A percentile compares a stretch with the other conserved stretches of the same genome.
Conservation (phyloP, 2,329 filamentous ascomycete species). For the Epicoccum nigrum region DNA sequence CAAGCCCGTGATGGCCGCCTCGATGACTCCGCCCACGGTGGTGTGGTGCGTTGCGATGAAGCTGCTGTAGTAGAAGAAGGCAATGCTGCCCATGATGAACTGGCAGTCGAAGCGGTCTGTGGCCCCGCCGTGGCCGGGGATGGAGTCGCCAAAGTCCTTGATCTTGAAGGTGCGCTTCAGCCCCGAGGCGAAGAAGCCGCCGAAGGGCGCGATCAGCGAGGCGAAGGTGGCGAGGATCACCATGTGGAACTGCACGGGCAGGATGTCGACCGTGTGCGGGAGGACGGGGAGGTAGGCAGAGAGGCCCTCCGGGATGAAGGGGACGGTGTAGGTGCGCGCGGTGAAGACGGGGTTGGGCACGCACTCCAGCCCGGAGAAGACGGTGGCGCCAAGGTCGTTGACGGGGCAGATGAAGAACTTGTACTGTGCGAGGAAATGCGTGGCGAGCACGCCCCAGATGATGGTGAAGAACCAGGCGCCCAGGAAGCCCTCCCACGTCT, state of each 20-base stretch:
- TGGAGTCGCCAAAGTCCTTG: constrained; percentile 99
- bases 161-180: constrained; percentile 99
- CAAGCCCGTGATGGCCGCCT: constrained; percentile 89
- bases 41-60: constrained; percentile 92
- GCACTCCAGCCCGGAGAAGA: constrained; percentile 89
- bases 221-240: constrained; percentile 90
- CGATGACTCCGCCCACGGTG: constrained; percentile 84
- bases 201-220: constrained; percentile 94
- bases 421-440: constrained; percentile 83
- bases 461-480: constrained; percentile 96
- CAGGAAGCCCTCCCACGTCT: constrained; percentile 97
- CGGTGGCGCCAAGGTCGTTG: constrained; percentile 91
- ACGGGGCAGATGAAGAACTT: constrained; percentile 99
- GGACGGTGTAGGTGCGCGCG: constrained; percentile 74
- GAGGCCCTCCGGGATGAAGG: constrained; percentile 42
- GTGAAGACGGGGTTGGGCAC: constrained; percentile 91
- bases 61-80: constrained; percentile 97
- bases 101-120: constrained; percentile 99
- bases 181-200: constrained; percentile 96
- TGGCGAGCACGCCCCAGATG: constrained; percentile 80
- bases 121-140: constrained; percentile 96
- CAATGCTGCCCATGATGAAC: constrained; percentile 99
- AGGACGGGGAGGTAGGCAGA: constrained; percentile 60
- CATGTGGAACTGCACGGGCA: constrained; percentile 93
- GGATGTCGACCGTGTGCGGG: constrained; percentile 75